These are phyloP conservation scores for Inga oerstediana DNA, from an alignment of 306 rosid genomes.

Conservation along the genomic window DNA sequence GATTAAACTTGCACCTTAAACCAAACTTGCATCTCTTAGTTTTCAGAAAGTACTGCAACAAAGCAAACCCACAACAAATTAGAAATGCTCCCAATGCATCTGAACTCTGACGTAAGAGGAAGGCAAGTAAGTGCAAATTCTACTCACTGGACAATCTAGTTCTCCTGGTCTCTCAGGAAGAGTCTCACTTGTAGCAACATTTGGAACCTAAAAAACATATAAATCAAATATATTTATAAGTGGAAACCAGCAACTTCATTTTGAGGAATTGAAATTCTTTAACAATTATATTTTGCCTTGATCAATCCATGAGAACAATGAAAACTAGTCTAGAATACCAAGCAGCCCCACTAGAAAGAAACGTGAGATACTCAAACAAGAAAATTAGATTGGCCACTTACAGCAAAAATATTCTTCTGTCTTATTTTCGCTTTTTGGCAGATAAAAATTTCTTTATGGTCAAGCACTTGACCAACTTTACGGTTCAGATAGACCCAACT, in stretches of 20 bases:
- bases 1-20: conserved; percentile 88
- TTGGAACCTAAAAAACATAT: conserved; percentile 65
- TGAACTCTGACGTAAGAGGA: conserved; percentile 6
- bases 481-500: conserved; percentile 8
- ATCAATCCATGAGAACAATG: conserved; percentile 22
- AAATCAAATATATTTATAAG: conserved; percentile 25
- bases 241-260: conserved; percentile 28
- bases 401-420: conserved; percentile 22
- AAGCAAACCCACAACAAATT: conserved; percentile 29
- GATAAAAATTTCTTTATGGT: conserved; percentile 17
- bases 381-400: conserved; percentile 16
- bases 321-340: conserved; percentile 19
- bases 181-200: conserved; percentile 55
- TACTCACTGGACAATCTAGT: conserved; percentile 95
- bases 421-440: not conserved
- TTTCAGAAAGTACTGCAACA: conserved; percentile 79
- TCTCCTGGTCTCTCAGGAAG: conserved; percentile 90
- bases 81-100: conserved; percentile 35
- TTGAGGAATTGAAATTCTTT: conserved; percentile 14
- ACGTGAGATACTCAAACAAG: conserved; percentile 8
- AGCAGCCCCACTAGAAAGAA: conserved; percentile 3
- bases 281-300: conserved; percentile 20
- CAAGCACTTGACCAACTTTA: conserved; percentile 11
- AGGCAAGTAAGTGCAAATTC: conserved; percentile 16
- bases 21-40: conserved; percentile 98